Base-by-base conservation (phyloP, 2,329 filamentous ascomycete species). In the Chaetomium olivaceum region DNA sequence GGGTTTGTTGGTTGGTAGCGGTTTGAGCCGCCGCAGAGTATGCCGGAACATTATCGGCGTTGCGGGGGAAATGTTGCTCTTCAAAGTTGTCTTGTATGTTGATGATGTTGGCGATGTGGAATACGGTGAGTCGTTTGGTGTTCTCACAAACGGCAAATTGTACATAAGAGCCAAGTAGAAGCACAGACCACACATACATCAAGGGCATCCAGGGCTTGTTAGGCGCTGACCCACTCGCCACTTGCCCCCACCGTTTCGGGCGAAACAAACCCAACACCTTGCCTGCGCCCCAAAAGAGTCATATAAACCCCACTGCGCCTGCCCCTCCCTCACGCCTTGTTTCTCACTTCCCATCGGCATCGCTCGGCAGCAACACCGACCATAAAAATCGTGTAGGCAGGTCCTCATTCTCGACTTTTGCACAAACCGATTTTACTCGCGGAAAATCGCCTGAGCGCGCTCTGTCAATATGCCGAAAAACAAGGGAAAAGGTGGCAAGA, bases 401-500 rank as follows among this genome's bases (percentile, higher is more conserved):
- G 46, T 43, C 54, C 57, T 61, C 59, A 31, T 46, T 19, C 7
- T 60, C 56, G 50, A 27, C 23, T 29, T 50, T 50, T 23, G 19
- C 36, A 12, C n/a, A 48, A 48, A 21, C 19, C 39, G 21, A 55
- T 52, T 55, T 43, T 54, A 58, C 16, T 61, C 31, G 33, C 60
- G 31, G 48, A 56, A 19, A 56, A 23, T 33, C 25, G 57, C 58
- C 52, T 67, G 39, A 64, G 27, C 48, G 43, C 59, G 33, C 52
- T 11, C 50, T 33, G 61, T 61, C 67, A 72, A 66, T n/a, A 73
- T 73, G 71, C 71, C 71, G 29, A 73, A 73, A 71, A 73, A 73
- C 55, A 73, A 73, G 71, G 71, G 67, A 86, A 75, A 95, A 92
- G 94, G 94, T 81, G 94, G 94, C 84, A 98, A 98, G 87, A 98